Percentiles rank a stretch among this genome's conserved stretches.
Conservation (phyloP, 2,329 filamentous ascomycete genomes). For the Fusarium sororula region DNA sequence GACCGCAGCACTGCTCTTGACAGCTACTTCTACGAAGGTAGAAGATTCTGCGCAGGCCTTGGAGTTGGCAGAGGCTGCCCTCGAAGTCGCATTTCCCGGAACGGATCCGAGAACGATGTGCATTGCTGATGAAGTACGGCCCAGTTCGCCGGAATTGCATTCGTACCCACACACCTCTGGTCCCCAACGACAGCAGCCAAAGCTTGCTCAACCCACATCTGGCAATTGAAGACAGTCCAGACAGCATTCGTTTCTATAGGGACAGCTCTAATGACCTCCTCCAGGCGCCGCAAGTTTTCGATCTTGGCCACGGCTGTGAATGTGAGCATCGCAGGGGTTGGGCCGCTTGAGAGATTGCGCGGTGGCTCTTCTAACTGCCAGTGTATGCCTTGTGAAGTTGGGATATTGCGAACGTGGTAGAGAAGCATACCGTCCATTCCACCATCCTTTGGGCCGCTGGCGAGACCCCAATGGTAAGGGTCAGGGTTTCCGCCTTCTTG, state of each 20-base stretch:
- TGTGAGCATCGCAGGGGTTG: neutral
- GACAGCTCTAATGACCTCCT: neutral
- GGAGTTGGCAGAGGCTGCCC: neutral
- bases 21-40: neutral
- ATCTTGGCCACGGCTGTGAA: neutral
- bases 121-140: neutral
- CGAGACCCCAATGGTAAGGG: neutral
- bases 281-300: neutral
- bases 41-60: neutral
- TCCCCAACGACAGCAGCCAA: neutral
- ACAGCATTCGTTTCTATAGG: neutral
- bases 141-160: neutral
- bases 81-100: neutral
- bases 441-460: neutral
- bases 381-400: neutral
- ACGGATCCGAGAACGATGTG: neutral
- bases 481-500: neutral
- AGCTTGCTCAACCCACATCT: neutral
- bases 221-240: neutral
- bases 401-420: neutral
- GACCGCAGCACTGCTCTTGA: neutral
- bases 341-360: neutral
- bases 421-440: neutral
- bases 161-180: neutral
- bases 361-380: neutral